Evolutionary conservation across 78 protist genomes (phyloP).

Genomic region (Mastigamoeba balamuthi): DNA sequence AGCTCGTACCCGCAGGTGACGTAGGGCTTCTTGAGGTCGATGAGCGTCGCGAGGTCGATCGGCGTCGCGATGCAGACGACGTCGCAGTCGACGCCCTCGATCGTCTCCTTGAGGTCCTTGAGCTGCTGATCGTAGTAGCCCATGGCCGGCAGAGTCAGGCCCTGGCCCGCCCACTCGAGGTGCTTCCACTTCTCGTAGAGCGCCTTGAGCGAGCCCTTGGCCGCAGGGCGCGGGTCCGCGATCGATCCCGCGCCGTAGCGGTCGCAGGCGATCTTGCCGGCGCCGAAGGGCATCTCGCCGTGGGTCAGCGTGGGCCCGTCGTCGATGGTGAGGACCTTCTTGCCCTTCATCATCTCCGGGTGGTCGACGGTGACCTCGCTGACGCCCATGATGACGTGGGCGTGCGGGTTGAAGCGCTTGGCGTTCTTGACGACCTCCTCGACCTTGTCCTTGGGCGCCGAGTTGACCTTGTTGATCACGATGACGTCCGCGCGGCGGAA

Average conservation of each 20-base stretch:
- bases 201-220: background rate
- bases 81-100: conserved; percentile 3
- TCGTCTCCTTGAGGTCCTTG: background rate
- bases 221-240: background rate
- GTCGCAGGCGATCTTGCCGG: conserved; percentile 16
- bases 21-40: background rate
- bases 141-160: conserved; percentile 19
- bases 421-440: background rate
- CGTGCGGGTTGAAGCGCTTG: background rate
- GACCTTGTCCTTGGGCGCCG: background rate
- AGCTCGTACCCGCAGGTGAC: background rate
- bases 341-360: background rate
- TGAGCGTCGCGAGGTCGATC: conserved; percentile 9
- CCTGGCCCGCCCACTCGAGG: background rate
- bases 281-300: conserved; percentile 20
- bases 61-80: conserved; percentile 15
- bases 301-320: conserved; percentile 33
- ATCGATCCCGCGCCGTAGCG: background rate
- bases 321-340: conserved; percentile 6
- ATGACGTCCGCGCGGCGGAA: background rate
- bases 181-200: background rate
- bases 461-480: background rate
- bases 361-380: background rate
- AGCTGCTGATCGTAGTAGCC: conserved; percentile 15
- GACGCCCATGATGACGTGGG: background rate